Percentiles rank a stretch among this genome's conserved stretches.
These are phyloP conservation scores for Starmerella tilneyi DNA, from an alignment of 805 yeast genomes.

Conservation along the genomic window DNA sequence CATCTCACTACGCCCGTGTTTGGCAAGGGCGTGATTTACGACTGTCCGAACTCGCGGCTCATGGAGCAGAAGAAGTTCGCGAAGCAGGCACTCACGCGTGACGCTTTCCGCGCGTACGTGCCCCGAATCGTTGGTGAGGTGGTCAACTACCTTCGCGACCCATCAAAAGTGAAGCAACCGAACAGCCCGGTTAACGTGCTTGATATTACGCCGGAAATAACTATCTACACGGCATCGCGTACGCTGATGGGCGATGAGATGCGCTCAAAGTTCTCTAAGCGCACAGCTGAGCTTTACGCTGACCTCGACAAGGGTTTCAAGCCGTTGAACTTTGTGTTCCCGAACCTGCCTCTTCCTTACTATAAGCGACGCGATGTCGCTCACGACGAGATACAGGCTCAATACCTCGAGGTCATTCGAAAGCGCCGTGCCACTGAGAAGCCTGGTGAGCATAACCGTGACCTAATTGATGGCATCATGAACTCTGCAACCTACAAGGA, in stretches of 20 bases:
- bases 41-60: conserved; percentile 82
- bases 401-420: conserved; percentile 69
- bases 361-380: conserved; percentile 82
- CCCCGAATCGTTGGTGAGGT: conserved; percentile 80
- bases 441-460: conserved; percentile 72
- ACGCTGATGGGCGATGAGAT: conserved; percentile 84
- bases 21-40: conserved; percentile 95
- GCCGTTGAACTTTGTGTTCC: conserved; percentile 91
- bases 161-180: conserved; percentile 30
- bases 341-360: conserved; percentile 78
- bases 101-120: conserved; percentile 73
- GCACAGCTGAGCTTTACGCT: conserved; percentile 73
- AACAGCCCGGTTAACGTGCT: conserved; percentile 41
- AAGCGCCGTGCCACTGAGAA: conserved; percentile 49
- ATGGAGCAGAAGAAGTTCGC: conserved; percentile 99
- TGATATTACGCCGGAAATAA: conserved; percentile 84
- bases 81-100: conserved; percentile 76
- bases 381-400: conserved; percentile 64
- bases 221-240: conserved; percentile 92
- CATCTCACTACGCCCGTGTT: conserved; percentile 99
- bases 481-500: conserved; percentile 77
- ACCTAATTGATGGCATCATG: conserved; percentile 81
- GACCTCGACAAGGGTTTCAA: conserved; percentile 96
- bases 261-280: conserved; percentile 68
- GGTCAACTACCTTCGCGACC: conserved; percentile 45